These are phyloP conservation scores for Paraconiothyrium sp. DNA, from an alignment of 2,329 filamentous ascomycete genomes.

Conservation along the genomic window DNA sequence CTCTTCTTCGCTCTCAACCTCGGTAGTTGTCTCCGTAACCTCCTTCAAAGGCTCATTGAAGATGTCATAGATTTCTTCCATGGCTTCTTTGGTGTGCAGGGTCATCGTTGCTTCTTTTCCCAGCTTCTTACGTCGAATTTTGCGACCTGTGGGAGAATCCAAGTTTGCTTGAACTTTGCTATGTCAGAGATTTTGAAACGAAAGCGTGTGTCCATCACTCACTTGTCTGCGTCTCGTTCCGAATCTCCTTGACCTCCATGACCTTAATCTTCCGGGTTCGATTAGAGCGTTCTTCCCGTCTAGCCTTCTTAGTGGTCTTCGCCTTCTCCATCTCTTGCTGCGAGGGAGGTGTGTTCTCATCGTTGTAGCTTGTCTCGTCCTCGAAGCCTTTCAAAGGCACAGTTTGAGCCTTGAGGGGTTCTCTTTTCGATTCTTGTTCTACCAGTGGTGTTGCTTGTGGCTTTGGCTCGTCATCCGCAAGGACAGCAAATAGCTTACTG, in stretches of 20 bases:
- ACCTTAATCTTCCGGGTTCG: constrained; percentile 71
- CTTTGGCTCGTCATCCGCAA: constrained; percentile 22
- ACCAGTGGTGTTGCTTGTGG: constrained; percentile 26
- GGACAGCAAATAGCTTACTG: constrained; percentile 37
- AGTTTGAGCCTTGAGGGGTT: constrained; percentile 15
- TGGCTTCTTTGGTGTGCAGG: constrained; percentile 91
- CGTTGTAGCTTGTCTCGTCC: constrained; percentile 48
- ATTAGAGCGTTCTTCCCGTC: constrained; percentile 60
- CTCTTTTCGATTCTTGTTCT: constrained; percentile 23
- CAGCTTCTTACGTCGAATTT: constrained; percentile 78
- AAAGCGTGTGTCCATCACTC: constrained; percentile 50
- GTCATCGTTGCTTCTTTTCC: constrained; percentile 93
- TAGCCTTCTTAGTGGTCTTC: constrained; percentile 57
- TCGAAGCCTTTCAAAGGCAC: constrained; percentile 48
- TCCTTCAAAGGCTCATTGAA: constrained; percentile 85
- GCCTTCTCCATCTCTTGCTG: constrained; percentile 67
- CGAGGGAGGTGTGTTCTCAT: constrained; percentile 58
- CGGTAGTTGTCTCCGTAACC: constrained; percentile 55
- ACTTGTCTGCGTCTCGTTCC: constrained; percentile 91
- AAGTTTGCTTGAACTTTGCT: constrained; percentile 86
- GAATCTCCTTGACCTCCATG: constrained; percentile 73
- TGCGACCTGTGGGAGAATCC: constrained; percentile 86
- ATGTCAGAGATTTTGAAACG: constrained; percentile 25
- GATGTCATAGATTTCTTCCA: constrained; percentile 96
- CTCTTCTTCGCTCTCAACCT: constrained; percentile 72